Percentiles rank a stretch among this genome's conserved stretches.
Conservation (phyloP, 495 filamentous ascomycete species). For the Neurospora discreta region DNA sequence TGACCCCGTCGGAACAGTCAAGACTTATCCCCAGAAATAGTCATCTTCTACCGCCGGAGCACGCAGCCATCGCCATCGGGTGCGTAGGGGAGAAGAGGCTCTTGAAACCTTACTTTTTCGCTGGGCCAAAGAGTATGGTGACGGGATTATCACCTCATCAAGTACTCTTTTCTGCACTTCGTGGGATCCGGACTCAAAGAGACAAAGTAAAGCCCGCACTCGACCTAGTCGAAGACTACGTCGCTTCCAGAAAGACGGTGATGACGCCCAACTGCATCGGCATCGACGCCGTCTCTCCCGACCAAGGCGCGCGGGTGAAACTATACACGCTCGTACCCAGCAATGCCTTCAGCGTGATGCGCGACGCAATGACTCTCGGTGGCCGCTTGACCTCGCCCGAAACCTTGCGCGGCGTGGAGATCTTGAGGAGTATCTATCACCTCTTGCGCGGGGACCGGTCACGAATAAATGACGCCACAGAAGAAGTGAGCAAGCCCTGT, state of each 20-base stretch:
- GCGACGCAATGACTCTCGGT: neutral
- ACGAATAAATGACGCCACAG: neutral
- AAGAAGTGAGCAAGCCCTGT: neutral
- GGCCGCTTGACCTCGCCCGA: neutral
- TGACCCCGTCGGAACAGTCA: neutral
- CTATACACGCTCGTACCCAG: neutral
- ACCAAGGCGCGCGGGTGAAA: neutral
- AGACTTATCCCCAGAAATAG: fast-evolving
- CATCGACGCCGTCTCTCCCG: neutral
- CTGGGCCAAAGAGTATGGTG: fast-evolving
- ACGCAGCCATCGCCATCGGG: neutral
- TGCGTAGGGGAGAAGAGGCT: fast-evolving
- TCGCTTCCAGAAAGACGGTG: neutral
- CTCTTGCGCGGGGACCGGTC: neutral
- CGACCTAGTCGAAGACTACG: neutral
- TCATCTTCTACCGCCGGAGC: neutral
- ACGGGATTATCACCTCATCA: neutral
- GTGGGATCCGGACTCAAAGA: fast-evolving
- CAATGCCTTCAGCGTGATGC: neutral
- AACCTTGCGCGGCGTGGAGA: neutral
- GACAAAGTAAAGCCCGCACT: neutral
- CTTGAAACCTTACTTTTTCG: neutral
- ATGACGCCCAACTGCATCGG: neutral
- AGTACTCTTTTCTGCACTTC: fast-evolving
- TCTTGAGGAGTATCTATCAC: neutral